Evolutionary conservation across 2,329 filamentous ascomycete genomes (phyloP).

Genomic region (Talaromyces sp.): DNA sequence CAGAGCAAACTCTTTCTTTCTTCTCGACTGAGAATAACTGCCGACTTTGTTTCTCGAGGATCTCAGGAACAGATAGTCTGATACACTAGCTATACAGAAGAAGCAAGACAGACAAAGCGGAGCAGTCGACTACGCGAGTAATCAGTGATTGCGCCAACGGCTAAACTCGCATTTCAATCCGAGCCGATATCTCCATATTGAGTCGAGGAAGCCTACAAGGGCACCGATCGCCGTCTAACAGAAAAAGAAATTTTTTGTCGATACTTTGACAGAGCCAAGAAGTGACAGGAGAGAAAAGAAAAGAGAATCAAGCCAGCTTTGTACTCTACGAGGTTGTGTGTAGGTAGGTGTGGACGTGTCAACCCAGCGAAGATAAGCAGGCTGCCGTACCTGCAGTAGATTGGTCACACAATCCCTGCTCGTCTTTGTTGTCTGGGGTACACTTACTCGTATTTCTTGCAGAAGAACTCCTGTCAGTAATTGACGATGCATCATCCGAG

Average conservation of each 20-base stretch:
- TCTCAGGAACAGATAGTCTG: background rate
- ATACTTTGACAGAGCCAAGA: background rate
- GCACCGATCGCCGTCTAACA: background rate
- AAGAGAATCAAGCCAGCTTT: background rate
- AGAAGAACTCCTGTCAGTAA: background rate
- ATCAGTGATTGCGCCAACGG: background rate
- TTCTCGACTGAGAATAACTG: background rate
- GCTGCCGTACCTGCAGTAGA: constrained; percentile 4
- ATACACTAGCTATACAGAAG: background rate
- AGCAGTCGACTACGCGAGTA: background rate
- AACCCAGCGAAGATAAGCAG: background rate
- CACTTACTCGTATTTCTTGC: background rate
- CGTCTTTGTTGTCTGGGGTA: background rate
- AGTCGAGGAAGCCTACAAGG: background rate
- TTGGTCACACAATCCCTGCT: background rate
- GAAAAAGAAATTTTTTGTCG: background rate
- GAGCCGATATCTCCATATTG: background rate
- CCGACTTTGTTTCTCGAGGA: background rate
- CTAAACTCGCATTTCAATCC: background rate
- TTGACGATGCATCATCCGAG: background rate
- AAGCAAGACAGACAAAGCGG: background rate
- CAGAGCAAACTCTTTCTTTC: background rate
- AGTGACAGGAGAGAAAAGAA: background rate
- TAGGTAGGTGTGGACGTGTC: background rate
- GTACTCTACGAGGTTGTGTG: background rate